A percentile compares a stretch with the other conserved stretches of the same genome.
phyloP scores from a whole-genome alignment of 768 basidiomycete species.

The Cubamyces lactineus region DNA sequence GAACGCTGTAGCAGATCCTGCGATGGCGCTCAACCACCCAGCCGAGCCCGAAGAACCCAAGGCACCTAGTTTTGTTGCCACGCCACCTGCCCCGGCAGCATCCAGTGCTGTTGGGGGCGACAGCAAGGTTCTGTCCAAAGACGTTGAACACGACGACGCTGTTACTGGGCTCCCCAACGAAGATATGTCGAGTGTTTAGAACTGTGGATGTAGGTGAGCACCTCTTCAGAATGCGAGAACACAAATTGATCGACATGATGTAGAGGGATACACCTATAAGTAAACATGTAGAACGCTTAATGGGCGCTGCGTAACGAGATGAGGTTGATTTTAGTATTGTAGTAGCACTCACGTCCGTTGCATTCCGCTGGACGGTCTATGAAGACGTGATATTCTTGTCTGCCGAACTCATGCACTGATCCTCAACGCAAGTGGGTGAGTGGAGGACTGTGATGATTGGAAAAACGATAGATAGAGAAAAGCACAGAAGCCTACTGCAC shows the following conservation, averaged over 20 bases:
- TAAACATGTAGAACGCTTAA: too few relatives aligned
- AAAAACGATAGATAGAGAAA: conserved; percentile 14
- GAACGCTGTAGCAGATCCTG: not conserved
- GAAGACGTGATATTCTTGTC: too few relatives aligned
- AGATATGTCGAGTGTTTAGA: too few relatives aligned
- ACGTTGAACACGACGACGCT: not conserved
- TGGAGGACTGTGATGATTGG: conserved; percentile 2
- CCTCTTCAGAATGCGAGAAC: too few relatives aligned
- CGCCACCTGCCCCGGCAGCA: not conserved
- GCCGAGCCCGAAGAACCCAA: not conserved
- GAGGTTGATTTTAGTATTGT: too few relatives aligned
- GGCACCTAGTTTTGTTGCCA: not conserved
- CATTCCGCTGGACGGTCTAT: too few relatives aligned
- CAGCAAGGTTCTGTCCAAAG: not conserved
- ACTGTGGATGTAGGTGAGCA: too few relatives aligned
- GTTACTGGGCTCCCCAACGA: not conserved
- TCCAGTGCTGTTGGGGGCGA: not conserved
- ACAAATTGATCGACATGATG: too few relatives aligned
- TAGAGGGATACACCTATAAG: too few relatives aligned
- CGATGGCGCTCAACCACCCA: not conserved
- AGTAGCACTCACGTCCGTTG: too few relatives aligned
- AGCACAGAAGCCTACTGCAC: conserved; percentile 15
- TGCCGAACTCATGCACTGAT: not conserved
- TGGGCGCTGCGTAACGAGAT: too few relatives aligned
- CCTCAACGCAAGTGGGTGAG: not conserved